A percentile compares a stretch with the other conserved stretches of the same genome.
Conservation (phyloP, 2,329 filamentous ascomycete species). For the Penicillium rolfsii region DNA sequence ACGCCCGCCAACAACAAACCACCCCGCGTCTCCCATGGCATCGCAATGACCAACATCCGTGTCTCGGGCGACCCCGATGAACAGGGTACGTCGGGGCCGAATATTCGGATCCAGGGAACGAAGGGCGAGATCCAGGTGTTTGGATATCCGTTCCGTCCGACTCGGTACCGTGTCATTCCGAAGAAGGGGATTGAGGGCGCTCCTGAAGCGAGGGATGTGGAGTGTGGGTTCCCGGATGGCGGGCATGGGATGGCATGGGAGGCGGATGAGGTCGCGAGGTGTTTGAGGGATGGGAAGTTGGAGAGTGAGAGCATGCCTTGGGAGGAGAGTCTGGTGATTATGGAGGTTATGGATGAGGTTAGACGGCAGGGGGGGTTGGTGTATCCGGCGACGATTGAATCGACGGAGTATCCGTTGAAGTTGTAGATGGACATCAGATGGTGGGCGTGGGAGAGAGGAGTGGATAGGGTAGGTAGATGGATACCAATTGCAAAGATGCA, state of each 20-base stretch:
- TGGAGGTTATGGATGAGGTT: conserved; percentile 77
- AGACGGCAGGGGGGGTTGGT: conserved; percentile 63
- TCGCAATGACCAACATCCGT: conserved; percentile 69
- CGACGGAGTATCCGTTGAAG: conserved; percentile 56
- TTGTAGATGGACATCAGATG: conserved; percentile 27
- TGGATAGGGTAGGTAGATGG: background rate
- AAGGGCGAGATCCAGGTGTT: conserved; percentile 81
- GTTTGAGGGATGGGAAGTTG: conserved; percentile 73
- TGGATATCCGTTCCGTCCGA: conserved; percentile 71
- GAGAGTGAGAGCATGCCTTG: conserved; percentile 72
- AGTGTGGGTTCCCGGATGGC: conserved; percentile 54
- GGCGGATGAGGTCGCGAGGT: conserved; percentile 76
- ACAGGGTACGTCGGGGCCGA: conserved; percentile 62
- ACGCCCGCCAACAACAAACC: conserved; percentile 46
- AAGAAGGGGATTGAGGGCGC: conserved; percentile 44
- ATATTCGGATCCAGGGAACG: conserved; percentile 78
- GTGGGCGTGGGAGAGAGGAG: background rate
- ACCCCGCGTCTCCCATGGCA: conserved; percentile 64
- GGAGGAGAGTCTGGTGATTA: conserved; percentile 80
- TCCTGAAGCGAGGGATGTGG: conserved; percentile 49
- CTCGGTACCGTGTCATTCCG: conserved; percentile 65
- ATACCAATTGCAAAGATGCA: background rate
- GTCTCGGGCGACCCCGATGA: conserved; percentile 65
- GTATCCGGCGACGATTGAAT: conserved; percentile 70
- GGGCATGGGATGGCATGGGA: conserved; percentile 91